Conservation (phyloP, 257 asterid genomes). For the Ehretia macrophylla region DNA sequence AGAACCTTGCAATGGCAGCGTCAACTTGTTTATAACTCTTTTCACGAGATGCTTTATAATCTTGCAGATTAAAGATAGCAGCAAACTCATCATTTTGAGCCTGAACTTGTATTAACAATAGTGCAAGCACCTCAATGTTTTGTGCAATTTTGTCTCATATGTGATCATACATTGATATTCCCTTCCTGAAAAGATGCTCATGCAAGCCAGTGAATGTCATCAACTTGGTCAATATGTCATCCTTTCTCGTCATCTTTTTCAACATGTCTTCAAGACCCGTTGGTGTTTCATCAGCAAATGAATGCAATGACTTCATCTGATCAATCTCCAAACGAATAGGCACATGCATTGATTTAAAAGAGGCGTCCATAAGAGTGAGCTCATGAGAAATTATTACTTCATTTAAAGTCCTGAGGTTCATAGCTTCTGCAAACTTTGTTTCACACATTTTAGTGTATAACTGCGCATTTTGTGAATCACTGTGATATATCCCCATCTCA, state of each 20-base stretch:
- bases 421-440: slow-evolving; percentile 57
- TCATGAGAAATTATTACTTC: slow-evolving; percentile 70
- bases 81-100: slow-evolving; percentile 81
- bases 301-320: slow-evolving; percentile 35
- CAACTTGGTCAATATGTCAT: slow-evolving; percentile 90
- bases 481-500: slow-evolving; percentile 98
- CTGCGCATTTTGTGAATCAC: no score
- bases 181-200: slow-evolving; percentile 92
- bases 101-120: slow-evolving; percentile 80
- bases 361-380: slow-evolving; percentile 67
- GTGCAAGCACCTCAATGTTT: slow-evolving; percentile 80
- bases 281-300: slow-evolving; percentile 43
- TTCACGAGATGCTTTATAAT: slow-evolving; percentile 94
- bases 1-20: slow-evolving; percentile 84
- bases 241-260: slow-evolving; percentile 99
- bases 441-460: no score
- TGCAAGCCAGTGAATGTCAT: slow-evolving; percentile 87
- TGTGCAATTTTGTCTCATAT: slow-evolving; percentile 77
- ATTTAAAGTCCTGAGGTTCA: slow-evolving; percentile 51
- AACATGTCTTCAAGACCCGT: slow-evolving; percentile 98
- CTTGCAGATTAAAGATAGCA: slow-evolving; percentile 85
- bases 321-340: slow-evolving; percentile 52
- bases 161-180: slow-evolving; percentile 74
- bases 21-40: slow-evolving; percentile 85
- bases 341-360: slow-evolving; percentile 75